Conservation (phyloP, 139 green algal genomes). For the Chlorella sorokiniana region DNA sequence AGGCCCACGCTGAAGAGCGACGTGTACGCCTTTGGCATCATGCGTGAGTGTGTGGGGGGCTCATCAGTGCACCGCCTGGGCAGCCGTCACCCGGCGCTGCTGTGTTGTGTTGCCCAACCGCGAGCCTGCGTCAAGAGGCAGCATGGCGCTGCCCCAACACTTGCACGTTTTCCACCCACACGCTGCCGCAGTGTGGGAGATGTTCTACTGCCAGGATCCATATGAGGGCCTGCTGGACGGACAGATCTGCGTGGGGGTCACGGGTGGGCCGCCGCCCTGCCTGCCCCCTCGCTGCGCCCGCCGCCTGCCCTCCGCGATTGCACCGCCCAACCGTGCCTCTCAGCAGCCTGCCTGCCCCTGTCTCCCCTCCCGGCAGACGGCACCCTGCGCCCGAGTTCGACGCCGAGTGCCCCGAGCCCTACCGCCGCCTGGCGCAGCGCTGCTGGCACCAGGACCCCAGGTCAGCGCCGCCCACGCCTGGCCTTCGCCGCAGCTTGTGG, state of each 20-base stretch:
- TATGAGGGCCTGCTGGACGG: constrained; percentile 37
- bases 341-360: background rate
- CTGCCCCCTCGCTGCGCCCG: background rate
- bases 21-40: constrained; percentile 58
- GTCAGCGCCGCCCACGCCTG: constrained; percentile 1
- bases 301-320: background rate
- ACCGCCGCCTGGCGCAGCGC: constrained; percentile 35
- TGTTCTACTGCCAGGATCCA: constrained; percentile 37
- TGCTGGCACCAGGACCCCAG: constrained; percentile 42
- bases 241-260: constrained; percentile 36
- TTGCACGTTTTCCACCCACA: background rate
- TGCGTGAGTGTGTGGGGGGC: constrained; percentile 21
- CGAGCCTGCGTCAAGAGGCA: background rate
- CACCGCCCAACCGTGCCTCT: background rate
- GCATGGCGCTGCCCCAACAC: background rate
- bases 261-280: background rate
- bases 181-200: constrained; percentile 35
- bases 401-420: constrained; percentile 21
- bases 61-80: no score
- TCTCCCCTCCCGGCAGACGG: background rate
- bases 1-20: constrained; percentile 18
- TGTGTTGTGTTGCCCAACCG: background rate
- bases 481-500: background rate
- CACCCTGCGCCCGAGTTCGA: constrained; percentile 36
- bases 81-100: no score